Conservation (phyloP, 1,284 basidiomycete genomes). For the Volvariella surrecta region DNA sequence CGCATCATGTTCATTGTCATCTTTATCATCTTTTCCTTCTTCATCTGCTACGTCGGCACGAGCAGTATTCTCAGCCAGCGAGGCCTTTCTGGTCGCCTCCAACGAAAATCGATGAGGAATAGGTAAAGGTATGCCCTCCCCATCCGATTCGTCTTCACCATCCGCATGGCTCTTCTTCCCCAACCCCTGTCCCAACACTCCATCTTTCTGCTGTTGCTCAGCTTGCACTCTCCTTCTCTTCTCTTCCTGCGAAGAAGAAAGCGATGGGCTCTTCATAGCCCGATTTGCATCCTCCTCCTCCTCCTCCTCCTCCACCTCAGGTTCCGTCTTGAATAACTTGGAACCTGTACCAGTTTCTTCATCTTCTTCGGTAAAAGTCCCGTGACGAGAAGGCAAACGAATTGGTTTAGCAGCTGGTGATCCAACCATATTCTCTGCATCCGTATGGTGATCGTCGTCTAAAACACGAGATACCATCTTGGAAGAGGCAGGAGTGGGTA, state of each 20-base stretch:
- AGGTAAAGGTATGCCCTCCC: conserved; percentile 4
- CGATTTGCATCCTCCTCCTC: neutral
- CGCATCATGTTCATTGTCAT: conserved; percentile 9
- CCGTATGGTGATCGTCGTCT: no score
- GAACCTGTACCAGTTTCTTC: neutral
- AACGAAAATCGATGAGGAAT: conserved; percentile 7
- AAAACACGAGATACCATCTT: no score
- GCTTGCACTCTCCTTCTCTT: neutral
- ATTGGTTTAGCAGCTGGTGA: no score
- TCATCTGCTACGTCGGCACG: conserved; percentile 7
- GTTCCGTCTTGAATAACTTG: neutral
- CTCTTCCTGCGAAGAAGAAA: neutral
- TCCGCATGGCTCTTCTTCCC: neutral
- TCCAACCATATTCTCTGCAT: no score
- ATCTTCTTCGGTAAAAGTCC: neutral
- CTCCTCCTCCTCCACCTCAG: conserved; percentile 1
- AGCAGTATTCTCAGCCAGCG: neutral
- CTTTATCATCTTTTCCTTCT: conserved; percentile 11
- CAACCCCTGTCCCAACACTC: neutral
- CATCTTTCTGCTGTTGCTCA: neutral
- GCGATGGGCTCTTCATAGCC: neutral
- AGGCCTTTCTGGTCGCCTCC: neutral
- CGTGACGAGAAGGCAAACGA: no score
- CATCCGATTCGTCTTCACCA: conserved; percentile 2
- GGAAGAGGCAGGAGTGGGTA: no score